phyloP scores from a whole-genome alignment of 192 early-diverging fungal genomes.

The Coemansia sp. region DNA sequence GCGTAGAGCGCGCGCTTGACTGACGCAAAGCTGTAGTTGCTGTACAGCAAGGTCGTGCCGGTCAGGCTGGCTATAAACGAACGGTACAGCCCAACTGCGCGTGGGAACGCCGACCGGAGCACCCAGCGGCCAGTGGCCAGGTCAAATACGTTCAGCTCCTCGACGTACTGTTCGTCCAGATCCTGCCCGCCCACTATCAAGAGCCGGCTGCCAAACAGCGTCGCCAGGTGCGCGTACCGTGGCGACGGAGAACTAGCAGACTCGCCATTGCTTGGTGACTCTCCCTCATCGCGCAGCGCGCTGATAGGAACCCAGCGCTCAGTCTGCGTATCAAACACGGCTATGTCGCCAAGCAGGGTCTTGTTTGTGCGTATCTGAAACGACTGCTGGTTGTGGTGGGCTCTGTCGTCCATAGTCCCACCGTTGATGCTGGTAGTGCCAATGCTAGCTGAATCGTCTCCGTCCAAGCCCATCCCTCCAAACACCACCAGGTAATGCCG shows the following conservation, averaged over 20 bases:
- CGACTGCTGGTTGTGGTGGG: slow-evolving; percentile 39
- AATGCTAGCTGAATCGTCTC: slow-evolving; percentile 19
- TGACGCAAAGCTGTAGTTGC: slow-evolving; percentile 72
- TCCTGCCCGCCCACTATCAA: slow-evolving; percentile 77
- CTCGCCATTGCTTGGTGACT: no score
- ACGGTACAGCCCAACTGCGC: slow-evolving; percentile 75
- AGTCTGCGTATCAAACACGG: slow-evolving; percentile 57
- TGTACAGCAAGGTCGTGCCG: slow-evolving; percentile 66
- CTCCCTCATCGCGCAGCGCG: slow-evolving; percentile 13
- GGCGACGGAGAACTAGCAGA: slow-evolving; percentile 51
- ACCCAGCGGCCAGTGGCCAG: slow-evolving; percentile 68
- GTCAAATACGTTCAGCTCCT: slow-evolving; percentile 77
- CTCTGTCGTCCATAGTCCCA: slow-evolving; percentile 25
- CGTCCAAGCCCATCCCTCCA: slow-evolving; percentile 73
- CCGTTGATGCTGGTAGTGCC: background rate
- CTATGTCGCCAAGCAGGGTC: slow-evolving; percentile 67
- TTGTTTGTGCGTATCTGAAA: slow-evolving; percentile 55
- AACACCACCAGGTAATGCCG: slow-evolving; percentile 64
- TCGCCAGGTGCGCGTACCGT: slow-evolving; percentile 75
- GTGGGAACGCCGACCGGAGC: slow-evolving; percentile 62
- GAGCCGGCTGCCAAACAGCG: slow-evolving; percentile 60
- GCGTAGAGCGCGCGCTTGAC: slow-evolving; percentile 73
- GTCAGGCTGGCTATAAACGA: slow-evolving; percentile 66
- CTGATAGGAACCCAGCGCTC: slow-evolving; percentile 53
- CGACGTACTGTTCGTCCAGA: slow-evolving; percentile 70